phyloP scores from a whole-genome alignment of 441 rosid species.

The Manihot esculenta region DNA sequence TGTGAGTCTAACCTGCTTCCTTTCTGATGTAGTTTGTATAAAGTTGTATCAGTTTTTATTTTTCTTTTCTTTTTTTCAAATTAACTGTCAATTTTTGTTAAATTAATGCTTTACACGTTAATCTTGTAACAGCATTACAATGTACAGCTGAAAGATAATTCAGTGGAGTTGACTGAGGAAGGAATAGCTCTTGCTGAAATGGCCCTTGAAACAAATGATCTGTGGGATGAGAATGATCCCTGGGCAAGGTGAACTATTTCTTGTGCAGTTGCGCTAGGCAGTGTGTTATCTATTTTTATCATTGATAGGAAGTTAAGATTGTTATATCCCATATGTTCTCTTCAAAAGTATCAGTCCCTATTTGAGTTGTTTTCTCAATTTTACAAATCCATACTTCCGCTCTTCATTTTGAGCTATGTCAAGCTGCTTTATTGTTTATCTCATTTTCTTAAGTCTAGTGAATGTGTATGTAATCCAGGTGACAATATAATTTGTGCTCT shows the following conservation, averaged over 20 bases:
- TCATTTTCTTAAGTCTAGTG: neutral
- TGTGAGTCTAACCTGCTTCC: slow-evolving; percentile 49
- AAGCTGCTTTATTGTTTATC: neutral
- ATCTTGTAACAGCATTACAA: slow-evolving; percentile 69
- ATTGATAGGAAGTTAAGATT: slow-evolving; percentile 4
- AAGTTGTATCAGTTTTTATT: neutral
- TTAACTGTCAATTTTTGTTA: slow-evolving; percentile 9
- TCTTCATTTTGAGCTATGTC: neutral
- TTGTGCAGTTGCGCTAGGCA: slow-evolving; percentile 20
- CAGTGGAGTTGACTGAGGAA: slow-evolving; percentile 96
- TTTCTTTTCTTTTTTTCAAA: no score
- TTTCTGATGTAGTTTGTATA: slow-evolving; percentile 17
- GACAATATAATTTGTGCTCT: neutral
- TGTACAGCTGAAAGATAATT: slow-evolving; percentile 86
- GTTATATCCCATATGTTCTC: neutral
- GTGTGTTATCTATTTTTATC: slow-evolving; percentile 7
- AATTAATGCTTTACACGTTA: slow-evolving; percentile 11
- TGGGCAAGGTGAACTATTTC: slow-evolving; percentile 76
- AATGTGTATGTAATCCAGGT: neutral
- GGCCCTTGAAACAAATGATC: slow-evolving; percentile 93
- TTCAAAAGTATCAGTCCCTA: neutral
- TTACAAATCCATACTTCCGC: neutral
- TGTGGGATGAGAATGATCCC: slow-evolving; percentile 98
- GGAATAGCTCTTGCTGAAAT: slow-evolving; percentile 92
- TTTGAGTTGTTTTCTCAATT: neutral